phyloP scores from a whole-genome alignment of 768 basidiomycete genomes.

The Auriscalpium orientale region DNA sequence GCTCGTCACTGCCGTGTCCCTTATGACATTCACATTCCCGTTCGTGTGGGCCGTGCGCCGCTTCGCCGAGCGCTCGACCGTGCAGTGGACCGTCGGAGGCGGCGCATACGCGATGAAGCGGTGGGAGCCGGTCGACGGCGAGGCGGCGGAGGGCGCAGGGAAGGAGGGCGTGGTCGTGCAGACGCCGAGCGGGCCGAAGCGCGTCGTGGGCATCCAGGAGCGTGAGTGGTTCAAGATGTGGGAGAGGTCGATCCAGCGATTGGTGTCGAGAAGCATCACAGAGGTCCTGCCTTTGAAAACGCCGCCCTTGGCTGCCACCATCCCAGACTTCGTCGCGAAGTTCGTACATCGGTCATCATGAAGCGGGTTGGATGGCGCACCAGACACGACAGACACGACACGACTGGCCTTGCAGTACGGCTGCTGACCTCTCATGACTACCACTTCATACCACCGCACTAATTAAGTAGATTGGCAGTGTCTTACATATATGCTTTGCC shows the following conservation, averaged over 20 bases:
- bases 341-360: no score
- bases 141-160: not conserved
- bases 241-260: conserved; percentile 31
- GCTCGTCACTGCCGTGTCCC: conserved; percentile 29
- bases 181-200: conserved; percentile 25
- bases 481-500: no score
- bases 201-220: conserved; percentile 54
- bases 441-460: no score
- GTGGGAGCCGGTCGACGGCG: conserved; percentile 5
- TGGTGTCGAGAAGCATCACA: no score
- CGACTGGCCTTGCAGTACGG: no score
- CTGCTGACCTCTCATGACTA: no score
- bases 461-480: no score
- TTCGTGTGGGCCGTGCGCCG: conserved; percentile 76
- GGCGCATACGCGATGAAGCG: conserved; percentile 68
- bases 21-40: conserved; percentile 68
- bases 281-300: no score
- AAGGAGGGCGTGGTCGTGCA: conserved; percentile 14
- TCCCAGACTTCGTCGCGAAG: no score
- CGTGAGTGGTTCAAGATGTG: conserved; percentile 75
- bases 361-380: no score
- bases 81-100: conserved; percentile 65
- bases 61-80: conserved; percentile 60
- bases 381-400: no score
- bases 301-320: no score